These are phyloP conservation scores for Candida ponderosae DNA, from an alignment of 805 yeast species.

Conservation along the genomic window DNA sequence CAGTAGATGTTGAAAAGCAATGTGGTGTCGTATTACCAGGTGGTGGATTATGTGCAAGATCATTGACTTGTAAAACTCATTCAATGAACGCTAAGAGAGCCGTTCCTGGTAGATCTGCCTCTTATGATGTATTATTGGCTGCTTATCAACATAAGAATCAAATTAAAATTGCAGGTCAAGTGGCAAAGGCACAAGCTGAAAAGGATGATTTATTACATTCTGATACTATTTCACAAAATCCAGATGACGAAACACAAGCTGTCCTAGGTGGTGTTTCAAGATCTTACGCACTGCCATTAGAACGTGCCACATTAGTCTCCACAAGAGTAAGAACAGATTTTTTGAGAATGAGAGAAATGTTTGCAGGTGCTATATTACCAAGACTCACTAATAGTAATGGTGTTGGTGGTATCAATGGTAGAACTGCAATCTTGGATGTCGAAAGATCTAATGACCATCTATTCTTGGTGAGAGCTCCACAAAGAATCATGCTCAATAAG, in stretches of 20 bases:
- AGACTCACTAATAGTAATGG: conserved; percentile 48
- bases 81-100: conserved; percentile 98
- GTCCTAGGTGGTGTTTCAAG: conserved; percentile 84
- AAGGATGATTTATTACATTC: conserved; percentile 54
- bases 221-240: conserved; percentile 34
- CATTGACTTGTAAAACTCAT: conserved; percentile 94
- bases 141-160: conserved; percentile 91
- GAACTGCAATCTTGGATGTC: conserved; percentile 68
- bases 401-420: conserved; percentile 73
- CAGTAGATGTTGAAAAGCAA: conserved; percentile 87
- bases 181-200: conserved; percentile 72
- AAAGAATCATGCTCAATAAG: conserved; percentile 23
- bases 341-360: conserved; percentile 87
- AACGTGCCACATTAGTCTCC: conserved; percentile 64
- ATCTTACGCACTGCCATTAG: conserved; percentile 78
- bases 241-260: conserved; percentile 89
- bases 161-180: conserved; percentile 77
- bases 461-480: conserved; percentile 44
- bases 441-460: conserved; percentile 64
- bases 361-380: conserved; percentile 76
- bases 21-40: conserved; percentile 93
- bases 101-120: conserved; percentile 87
- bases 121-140: conserved; percentile 81
- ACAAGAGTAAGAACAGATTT: conserved; percentile 63
- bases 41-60: conserved; percentile 95